A percentile compares a stretch with the other conserved stretches of the same genome.
These are phyloP conservation scores for Pseudotsuga menziesii DNA, from an alignment of 75 land plant genomes.

Conservation along the genomic window DNA sequence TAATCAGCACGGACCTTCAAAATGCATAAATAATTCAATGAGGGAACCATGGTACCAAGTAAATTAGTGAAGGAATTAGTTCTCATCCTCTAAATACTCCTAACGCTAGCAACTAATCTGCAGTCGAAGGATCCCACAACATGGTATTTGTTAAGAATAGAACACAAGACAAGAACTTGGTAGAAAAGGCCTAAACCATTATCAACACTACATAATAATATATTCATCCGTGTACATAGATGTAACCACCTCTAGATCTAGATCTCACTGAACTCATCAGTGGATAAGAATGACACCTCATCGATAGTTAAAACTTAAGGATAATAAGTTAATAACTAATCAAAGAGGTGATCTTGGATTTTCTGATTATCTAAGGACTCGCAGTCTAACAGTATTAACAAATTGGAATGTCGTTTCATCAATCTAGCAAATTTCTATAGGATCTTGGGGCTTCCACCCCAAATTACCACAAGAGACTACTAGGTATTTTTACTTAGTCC, in stretches of 20 bases:
- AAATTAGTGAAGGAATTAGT: neutral
- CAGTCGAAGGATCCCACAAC: neutral
- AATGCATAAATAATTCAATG: neutral
- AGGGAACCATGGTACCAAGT: neutral
- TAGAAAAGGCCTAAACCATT: too few species aligned
- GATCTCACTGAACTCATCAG: too few species aligned
- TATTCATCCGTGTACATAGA: too few species aligned
- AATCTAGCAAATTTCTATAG: neutral
- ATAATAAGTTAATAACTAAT: too few species aligned
- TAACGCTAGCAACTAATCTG: slow-evolving; percentile 3
- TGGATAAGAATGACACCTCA: too few species aligned
- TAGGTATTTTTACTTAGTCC: neutral
- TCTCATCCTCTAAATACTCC: neutral
- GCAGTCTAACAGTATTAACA: neutral
- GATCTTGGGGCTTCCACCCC: neutral
- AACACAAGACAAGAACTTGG: too few species aligned
- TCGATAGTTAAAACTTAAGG: too few species aligned
- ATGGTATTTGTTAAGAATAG: neutral
- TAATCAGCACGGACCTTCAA: slow-evolving; percentile 26
- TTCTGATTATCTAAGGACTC: too few species aligned
- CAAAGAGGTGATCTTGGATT: too few species aligned
- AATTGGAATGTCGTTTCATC: neutral
- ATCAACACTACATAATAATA: too few species aligned
- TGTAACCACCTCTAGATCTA: too few species aligned
- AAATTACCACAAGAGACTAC: neutral